A percentile compares a stretch with the other conserved stretches of the same genome.
Conservation (phyloP, 129 eudicot species). For the Helianthus annuus region HanXRQr2.0-SUNRISE NC_035441.2:171237335-171237834, state of each 20-base stretch:
- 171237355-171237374: constrained; percentile 5
- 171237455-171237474: constrained; percentile 92
- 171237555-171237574: constrained; percentile 60
- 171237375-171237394: constrained; percentile 5
- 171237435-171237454: constrained; percentile 87
- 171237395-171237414: constrained; percentile 43
- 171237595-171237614: constrained; percentile 89
- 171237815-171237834: too few relatives aligned
- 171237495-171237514: constrained; percentile 87
- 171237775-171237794: too few relatives aligned
- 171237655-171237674: neutral
- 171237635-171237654: neutral
- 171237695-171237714: too few relatives aligned
- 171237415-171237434: constrained; percentile 82
- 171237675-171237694: neutral
- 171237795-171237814: too few relatives aligned
- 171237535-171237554: constrained; percentile 74
- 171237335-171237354: neutral
- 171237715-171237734: too few relatives aligned
- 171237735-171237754: too few relatives aligned
- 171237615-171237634: neutral
- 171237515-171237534: constrained; percentile 83
- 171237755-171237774: too few relatives aligned
- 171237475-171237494: constrained; percentile 75
- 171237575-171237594: constrained; percentile 77